A percentile compares a stretch with the other conserved stretches of the same genome.
These are phyloP conservation scores for Ilyonectria sp. DNA, from an alignment of 2,329 filamentous ascomycete species.

Conservation along the genomic window DNA sequence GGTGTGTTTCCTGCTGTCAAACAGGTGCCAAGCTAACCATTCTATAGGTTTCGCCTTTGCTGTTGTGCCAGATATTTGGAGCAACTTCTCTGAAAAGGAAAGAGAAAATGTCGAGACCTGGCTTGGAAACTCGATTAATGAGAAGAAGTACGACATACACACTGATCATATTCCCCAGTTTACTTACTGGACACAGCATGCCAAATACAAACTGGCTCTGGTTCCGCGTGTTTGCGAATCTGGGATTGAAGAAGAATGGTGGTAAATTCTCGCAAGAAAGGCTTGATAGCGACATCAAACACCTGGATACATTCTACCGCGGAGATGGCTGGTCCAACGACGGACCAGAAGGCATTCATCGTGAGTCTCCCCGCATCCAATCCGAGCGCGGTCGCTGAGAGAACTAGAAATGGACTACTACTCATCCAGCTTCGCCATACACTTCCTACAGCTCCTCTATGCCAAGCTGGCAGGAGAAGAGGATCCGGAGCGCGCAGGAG, in stretches of 20 bases:
- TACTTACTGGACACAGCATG: constrained; percentile 69
- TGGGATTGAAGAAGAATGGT: constrained; percentile 82
- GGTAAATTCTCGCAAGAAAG: constrained; percentile 78
- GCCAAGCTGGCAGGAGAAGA: constrained; percentile 78
- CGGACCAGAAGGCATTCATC: constrained; percentile 82
- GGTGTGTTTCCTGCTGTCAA: constrained; percentile 54
- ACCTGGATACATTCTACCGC: constrained; percentile 86
- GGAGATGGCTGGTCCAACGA: constrained; percentile 88
- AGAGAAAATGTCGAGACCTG: constrained; percentile 78
- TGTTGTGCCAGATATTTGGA: constrained; percentile 77
- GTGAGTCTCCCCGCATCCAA: constrained; percentile 51
- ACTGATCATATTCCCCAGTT: too few species aligned
- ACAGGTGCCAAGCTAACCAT: neutral
- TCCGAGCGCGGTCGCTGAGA: constrained; percentile 19
- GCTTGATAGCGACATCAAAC: constrained; percentile 82
- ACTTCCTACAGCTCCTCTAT: constrained; percentile 84
- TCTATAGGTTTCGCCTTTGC: constrained; percentile 76
- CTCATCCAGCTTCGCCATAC: constrained; percentile 86
- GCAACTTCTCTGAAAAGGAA: constrained; percentile 73
- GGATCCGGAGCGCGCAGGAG: constrained; percentile 75
- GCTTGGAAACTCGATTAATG: constrained; percentile 83
- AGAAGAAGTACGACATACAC: constrained; percentile 71
- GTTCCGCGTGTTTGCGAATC: constrained; percentile 88
- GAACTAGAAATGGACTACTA: constrained; percentile 85
- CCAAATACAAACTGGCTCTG: constrained; percentile 80